Evolutionary conservation across 2,329 filamentous ascomycete genomes (phyloP).

Genomic region (Curvularia eragrostidis): DNA sequence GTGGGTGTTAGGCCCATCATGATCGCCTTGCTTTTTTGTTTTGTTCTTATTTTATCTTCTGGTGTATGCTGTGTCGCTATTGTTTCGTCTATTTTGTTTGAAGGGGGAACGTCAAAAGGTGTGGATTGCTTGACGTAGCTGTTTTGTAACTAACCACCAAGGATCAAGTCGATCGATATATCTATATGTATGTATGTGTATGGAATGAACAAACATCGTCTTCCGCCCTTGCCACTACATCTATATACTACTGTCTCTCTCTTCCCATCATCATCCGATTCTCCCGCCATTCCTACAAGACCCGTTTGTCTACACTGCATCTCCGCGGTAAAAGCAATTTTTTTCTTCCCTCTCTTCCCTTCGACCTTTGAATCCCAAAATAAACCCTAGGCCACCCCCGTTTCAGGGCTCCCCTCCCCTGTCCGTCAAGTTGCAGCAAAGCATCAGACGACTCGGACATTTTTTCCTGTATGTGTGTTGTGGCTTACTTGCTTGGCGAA

Average conservation of each 20-base stretch:
- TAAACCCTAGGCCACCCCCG: background rate
- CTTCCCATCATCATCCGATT: background rate
- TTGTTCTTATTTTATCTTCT: background rate
- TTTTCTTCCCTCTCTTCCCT: background rate
- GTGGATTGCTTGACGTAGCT: background rate
- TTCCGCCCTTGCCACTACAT: background rate
- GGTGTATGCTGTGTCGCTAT: background rate
- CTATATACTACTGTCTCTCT: background rate
- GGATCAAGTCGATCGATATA: background rate
- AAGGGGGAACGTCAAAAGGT: background rate
- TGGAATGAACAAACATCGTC: background rate
- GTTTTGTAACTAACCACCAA: background rate
- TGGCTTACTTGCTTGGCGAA: too few species aligned
- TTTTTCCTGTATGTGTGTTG: background rate
- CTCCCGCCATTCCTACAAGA: constrained; percentile 5
- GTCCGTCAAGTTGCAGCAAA: too few species aligned
- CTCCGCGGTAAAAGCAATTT: constrained; percentile 11
- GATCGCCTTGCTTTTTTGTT: background rate
- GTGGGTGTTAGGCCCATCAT: constrained; percentile 61
- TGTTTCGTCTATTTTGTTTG: background rate
- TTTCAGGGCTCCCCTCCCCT: background rate
- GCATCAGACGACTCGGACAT: background rate
- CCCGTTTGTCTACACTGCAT: constrained; percentile 5
- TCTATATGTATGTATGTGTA: background rate
- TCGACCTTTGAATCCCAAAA: too few species aligned